Evolutionary conservation across 345 rosid species (phyloP), one percentile per base, ranked within the genome.

Genomic region (Isatis tinctoria): DNA sequence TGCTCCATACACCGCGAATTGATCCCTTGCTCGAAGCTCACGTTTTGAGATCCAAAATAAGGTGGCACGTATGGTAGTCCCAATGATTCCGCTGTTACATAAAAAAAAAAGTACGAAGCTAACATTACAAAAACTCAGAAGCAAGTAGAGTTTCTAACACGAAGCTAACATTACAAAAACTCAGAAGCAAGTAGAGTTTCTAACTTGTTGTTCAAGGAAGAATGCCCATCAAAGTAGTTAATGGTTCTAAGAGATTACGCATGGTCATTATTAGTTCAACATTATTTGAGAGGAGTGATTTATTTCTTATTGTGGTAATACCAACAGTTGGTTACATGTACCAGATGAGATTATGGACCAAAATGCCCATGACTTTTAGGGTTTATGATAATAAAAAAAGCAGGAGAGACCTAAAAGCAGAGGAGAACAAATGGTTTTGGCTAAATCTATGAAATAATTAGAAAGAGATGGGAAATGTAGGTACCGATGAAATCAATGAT

Each of bases 1-100:
- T 43, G 88, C 91, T 36, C 85, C 87, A 13, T 67, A 82, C 27
- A 85, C 85, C 0, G 88, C 91, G 17, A 82, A 65, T 87, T 87
- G 28, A 77, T 84, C 43, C 91, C 91, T 12, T 66, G 37, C 1
- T 67, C 22, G 20, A 84, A 81, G 12, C 72, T 78, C n/a, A 65
- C 75, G 10, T 76, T 66, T 56, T 57, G 49, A 4, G 57, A 70
- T 69, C 82, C 84, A 8, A 75, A 74, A 51, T 70, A 81, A 5
- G 88, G 82, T 2, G 81, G 84, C 32, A 83, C 69, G 3, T 69
- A 61, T 0, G 87, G 83, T 6, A 82, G 72, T 45, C 87, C 84
- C 16, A 81, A 53, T 33, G 10, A 41, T 30, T 86, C 76, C 20
- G 90, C 88, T 86, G 67, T 67, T 41, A 22, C 24, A 22, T 1